These are phyloP conservation scores for Debaryomyces tyrocola DNA, from an alignment of 805 yeast species.

Conservation along the genomic window DNA sequence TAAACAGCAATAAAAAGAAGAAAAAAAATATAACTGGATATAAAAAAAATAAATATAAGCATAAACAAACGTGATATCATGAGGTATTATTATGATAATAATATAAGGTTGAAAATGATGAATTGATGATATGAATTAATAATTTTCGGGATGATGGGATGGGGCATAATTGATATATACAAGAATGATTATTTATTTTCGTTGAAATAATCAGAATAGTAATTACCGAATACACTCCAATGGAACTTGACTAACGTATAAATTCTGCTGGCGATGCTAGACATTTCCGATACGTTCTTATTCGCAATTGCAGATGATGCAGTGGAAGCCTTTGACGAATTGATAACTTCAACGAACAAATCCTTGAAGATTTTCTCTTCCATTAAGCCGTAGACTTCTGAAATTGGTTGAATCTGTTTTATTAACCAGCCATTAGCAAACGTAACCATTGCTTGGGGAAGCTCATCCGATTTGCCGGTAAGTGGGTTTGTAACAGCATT, in stretches of 20 bases:
- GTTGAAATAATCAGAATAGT: conserved; percentile 48
- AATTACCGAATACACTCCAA: conserved; percentile 78
- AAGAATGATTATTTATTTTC: background rate
- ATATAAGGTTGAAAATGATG: background rate
- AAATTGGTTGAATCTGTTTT: conserved; percentile 81
- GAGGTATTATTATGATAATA: background rate
- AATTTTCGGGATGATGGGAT: background rate
- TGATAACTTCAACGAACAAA: conserved; percentile 37
- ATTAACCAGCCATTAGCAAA: conserved; percentile 78
- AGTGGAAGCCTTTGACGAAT: conserved; percentile 9
- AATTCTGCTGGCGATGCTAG: conserved; percentile 56
- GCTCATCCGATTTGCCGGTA: conserved; percentile 14
- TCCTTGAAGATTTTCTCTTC: conserved; percentile 64
- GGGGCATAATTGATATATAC: too few relatives aligned
- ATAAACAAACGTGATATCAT: background rate
- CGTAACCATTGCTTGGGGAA: conserved; percentile 45
- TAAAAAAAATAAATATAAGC: background rate
- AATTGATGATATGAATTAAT: background rate
- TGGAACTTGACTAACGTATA: conserved; percentile 72
- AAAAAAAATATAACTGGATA: background rate
- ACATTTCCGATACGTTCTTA: conserved; percentile 42
- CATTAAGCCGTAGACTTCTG: conserved; percentile 73
- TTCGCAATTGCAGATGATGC: conserved; percentile 5
- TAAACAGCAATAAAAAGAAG: conserved; percentile 6
- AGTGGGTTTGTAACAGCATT: conserved; percentile 22